These are phyloP conservation scores for Ophiostoma tasmaniense DNA, from an alignment of 2,329 filamentous ascomycete species.

Conservation along the genomic window DNA sequence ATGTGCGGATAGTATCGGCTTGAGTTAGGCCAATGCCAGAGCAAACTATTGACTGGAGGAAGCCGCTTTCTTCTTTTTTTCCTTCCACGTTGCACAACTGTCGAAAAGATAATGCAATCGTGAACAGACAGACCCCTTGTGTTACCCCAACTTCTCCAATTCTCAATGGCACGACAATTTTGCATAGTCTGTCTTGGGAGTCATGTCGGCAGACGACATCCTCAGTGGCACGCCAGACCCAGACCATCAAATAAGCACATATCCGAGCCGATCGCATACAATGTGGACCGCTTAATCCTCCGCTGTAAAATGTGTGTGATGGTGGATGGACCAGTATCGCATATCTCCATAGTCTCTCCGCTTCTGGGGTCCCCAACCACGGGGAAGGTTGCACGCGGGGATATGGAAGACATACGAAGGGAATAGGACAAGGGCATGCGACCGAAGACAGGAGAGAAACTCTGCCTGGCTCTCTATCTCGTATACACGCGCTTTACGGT, in stretches of 20 bases:
- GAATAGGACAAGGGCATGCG: neutral
- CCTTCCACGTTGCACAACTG: neutral
- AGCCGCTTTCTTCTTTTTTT: neutral
- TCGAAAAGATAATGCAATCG: neutral
- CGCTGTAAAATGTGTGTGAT: neutral
- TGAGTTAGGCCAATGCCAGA: neutral
- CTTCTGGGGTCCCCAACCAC: conserved; percentile 3
- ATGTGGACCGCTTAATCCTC: neutral
- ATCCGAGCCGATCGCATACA: neutral
- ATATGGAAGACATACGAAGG: neutral
- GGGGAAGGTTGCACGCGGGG: neutral
- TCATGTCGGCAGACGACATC: neutral
- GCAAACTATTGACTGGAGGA: neutral
- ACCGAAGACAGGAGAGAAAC: neutral
- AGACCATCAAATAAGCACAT: neutral
- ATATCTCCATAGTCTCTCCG: neutral
- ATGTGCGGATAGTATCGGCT: neutral
- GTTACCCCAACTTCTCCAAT: neutral
- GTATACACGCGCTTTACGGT: neutral
- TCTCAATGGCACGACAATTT: neutral
- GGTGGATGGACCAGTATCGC: conserved; percentile 7
- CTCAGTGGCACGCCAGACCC: neutral
- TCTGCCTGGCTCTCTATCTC: neutral
- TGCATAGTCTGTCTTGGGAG: neutral
- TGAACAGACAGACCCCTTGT: neutral